These are phyloP conservation scores for Colletotrichum viniferum DNA, from an alignment of 2,329 filamentous ascomycete species.

Conservation along the genomic window DNA sequence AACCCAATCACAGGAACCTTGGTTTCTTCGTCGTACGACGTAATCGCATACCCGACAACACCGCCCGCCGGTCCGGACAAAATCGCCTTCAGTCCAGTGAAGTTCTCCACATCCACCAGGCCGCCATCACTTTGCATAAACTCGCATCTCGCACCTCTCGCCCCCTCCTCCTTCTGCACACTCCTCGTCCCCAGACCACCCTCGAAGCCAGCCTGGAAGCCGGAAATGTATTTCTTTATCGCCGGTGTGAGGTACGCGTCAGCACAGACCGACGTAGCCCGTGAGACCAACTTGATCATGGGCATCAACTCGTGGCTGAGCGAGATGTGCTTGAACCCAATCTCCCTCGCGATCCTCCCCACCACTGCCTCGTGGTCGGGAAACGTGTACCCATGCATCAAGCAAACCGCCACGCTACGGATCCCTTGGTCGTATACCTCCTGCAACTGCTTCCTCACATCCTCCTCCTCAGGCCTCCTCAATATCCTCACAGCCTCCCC, in stretches of 20 bases:
- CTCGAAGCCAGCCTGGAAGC: slow-evolving; percentile 80
- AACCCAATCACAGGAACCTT: slow-evolving; percentile 90
- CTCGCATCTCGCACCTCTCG: slow-evolving; percentile 80
- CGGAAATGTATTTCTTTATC: slow-evolving; percentile 75
- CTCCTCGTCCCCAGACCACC: slow-evolving; percentile 80
- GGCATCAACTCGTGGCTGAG: slow-evolving; percentile 78
- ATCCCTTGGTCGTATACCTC: slow-evolving; percentile 71
- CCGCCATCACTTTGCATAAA: slow-evolving; percentile 93
- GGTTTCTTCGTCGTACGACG: slow-evolving; percentile 83
- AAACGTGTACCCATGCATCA: slow-evolving; percentile 94
- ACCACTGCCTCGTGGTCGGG: slow-evolving; percentile 83
- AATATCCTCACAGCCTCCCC: slow-evolving; percentile 74
- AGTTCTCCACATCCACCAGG: slow-evolving; percentile 75
- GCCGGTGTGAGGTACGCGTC: slow-evolving; percentile 82
- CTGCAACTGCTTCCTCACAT: slow-evolving; percentile 60
- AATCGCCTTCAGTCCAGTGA: slow-evolving; percentile 85
- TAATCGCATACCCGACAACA: slow-evolving; percentile 90
- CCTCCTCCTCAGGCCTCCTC: slow-evolving; percentile 53
- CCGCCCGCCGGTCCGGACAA: slow-evolving; percentile 91
- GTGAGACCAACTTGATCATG: slow-evolving; percentile 84
- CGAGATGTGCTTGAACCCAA: slow-evolving; percentile 85
- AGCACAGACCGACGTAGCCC: slow-evolving; percentile 78
- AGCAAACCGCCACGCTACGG: slow-evolving; percentile 82
- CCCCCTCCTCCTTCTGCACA: slow-evolving; percentile 68
- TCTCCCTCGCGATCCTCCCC: slow-evolving; percentile 75